These are phyloP conservation scores for Eucalyptus coolabah DNA, from an alignment of 345 rosid species.

Conservation along the genomic window DNA sequence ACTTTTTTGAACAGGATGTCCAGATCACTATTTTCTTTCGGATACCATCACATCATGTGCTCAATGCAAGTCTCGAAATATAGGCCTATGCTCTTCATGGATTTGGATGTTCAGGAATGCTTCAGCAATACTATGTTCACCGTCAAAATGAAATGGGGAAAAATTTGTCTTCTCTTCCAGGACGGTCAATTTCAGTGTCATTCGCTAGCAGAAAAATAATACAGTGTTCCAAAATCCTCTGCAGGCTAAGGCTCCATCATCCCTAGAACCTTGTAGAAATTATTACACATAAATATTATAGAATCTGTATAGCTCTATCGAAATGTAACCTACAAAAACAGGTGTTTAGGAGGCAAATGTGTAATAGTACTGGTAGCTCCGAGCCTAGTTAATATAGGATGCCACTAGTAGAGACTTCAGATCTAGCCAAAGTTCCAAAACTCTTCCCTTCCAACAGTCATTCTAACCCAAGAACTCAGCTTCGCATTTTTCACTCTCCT, in stretches of 20 bases:
- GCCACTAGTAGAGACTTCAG: background rate
- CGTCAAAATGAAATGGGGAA: background rate
- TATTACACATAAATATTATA: background rate
- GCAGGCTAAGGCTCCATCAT: background rate
- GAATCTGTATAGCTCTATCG: background rate
- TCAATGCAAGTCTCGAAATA: background rate
- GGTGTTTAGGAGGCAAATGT: background rate
- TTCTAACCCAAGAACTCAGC: background rate
- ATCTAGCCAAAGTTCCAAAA: background rate
- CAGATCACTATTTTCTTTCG: background rate
- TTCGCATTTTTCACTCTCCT: background rate
- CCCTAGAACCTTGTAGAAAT: background rate
- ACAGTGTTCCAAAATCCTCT: background rate
- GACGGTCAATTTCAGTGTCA: background rate
- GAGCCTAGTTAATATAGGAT: background rate
- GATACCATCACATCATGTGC: background rate
- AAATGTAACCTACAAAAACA: background rate
- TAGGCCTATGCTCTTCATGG: background rate
- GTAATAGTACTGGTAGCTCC: background rate
- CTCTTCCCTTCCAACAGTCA: background rate
- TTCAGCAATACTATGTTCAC: background rate
- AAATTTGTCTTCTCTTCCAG: background rate
- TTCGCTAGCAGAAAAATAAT: background rate
- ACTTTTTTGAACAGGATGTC: background rate
- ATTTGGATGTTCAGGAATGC: background rate